Percentiles rank a stretch among this genome's conserved stretches.
Conservation (phyloP, 169 alveolate species). For the Plasmodium sp. region DNA sequence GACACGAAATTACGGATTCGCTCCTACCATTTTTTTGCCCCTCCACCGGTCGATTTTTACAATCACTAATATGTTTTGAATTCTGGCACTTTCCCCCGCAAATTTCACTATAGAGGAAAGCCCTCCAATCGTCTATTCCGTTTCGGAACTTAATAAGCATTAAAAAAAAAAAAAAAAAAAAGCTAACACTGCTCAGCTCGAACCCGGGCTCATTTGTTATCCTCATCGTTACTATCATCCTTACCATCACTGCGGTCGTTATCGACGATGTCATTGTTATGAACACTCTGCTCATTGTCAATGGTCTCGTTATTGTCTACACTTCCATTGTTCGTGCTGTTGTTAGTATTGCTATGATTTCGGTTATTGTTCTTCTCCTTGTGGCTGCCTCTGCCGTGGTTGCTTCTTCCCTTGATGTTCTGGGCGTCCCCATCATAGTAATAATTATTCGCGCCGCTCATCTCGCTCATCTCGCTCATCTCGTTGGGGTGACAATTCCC, state of each 20-base stretch:
- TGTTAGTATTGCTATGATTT: slow-evolving; percentile 11
- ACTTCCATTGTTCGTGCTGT: slow-evolving; percentile 9
- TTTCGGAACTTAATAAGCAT: neutral
- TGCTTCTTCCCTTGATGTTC: neutral
- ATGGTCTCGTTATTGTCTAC: slow-evolving; percentile 4
- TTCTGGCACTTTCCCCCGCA: neutral
- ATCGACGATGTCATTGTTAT: neutral
- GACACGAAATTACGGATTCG: neutral
- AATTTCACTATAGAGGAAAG: neutral
- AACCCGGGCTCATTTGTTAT: neutral
- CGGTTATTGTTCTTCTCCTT: neutral
- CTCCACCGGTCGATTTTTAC: neutral
- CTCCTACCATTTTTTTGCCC: neutral
- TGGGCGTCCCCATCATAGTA: neutral
- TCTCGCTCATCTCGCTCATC: no score
- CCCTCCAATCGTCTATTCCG: neutral
- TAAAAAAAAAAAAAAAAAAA: no score
- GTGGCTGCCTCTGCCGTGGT: neutral
- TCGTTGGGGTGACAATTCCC: neutral
- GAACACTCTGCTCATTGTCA: neutral
- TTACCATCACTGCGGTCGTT: neutral
- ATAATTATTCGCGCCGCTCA: neutral
- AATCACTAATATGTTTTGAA: neutral
- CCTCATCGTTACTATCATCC: neutral
- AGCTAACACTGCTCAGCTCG: neutral